Percentiles rank a stretch among this genome's conserved stretches.
Conservation (phyloP, 805 yeast genomes). For the Pichia cabralensis region DNA sequence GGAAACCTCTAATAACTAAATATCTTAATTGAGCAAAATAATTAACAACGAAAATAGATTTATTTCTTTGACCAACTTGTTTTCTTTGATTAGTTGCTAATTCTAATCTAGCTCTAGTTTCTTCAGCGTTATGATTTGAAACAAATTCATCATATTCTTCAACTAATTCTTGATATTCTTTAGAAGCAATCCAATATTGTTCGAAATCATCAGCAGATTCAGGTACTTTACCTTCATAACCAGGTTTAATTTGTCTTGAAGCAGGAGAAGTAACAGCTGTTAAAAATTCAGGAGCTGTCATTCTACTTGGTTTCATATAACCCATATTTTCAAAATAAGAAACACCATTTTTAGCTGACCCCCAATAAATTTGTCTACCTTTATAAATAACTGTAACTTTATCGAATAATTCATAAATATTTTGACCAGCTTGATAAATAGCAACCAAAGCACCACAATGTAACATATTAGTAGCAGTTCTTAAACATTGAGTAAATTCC, state of each 20-base stretch:
- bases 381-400: constrained; percentile 49
- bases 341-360: constrained; percentile 44
- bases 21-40: constrained; percentile 42
- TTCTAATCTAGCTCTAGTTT: constrained; percentile 32
- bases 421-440: constrained; percentile 60
- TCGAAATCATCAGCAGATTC: constrained; percentile 49
- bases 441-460: constrained; percentile 52
- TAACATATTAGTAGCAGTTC: constrained; percentile 51
- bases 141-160: constrained; percentile 31
- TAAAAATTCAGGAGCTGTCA: constrained; percentile 60
- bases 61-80: constrained; percentile 29
- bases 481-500: constrained; percentile 51
- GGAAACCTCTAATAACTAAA: constrained; percentile 46
- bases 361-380: constrained; percentile 54
- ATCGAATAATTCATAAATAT: constrained; percentile 51
- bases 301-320: constrained; percentile 52
- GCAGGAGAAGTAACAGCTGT: constrained; percentile 60
- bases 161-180: constrained; percentile 36
- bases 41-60: constrained; percentile 30
- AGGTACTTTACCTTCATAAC: constrained; percentile 48
- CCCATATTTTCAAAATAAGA: constrained; percentile 56
- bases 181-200: constrained; percentile 46
- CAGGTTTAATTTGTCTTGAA: constrained; percentile 41
- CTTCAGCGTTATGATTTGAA: constrained; percentile 28
- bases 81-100: constrained; percentile 29